A percentile compares a stretch with the other conserved stretches of the same genome.
phyloP scores from a whole-genome alignment of 306 rosid species.

The Rosa chinensis region DNA sequence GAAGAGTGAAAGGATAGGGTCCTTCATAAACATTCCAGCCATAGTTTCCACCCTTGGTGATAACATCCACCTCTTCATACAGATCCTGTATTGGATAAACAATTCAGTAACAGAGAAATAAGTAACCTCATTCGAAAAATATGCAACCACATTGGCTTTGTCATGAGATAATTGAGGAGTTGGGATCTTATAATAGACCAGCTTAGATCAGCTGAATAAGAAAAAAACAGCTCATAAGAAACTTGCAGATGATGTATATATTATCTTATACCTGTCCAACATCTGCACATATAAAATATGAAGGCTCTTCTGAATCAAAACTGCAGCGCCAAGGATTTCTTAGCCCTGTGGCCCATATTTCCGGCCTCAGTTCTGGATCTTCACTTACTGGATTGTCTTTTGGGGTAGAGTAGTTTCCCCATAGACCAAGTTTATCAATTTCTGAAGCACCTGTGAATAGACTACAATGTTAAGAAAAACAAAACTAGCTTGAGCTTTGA shows the following conservation, averaged over 20 bases:
- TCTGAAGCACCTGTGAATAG: conserved; percentile 60
- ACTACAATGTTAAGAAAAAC: not conserved
- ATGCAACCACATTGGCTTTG: not conserved
- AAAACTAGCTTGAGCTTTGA: conserved; percentile 10
- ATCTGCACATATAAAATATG: conserved; percentile 90
- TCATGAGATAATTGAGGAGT: not conserved
- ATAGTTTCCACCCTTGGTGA: conserved; percentile 93
- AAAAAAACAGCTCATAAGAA: not conserved
- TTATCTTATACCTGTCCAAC: conserved; percentile 70
- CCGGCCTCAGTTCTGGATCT: conserved; percentile 63
- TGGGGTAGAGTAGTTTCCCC: conserved; percentile 96
- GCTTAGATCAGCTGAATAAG: not conserved
- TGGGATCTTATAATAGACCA: not conserved
- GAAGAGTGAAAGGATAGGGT: conserved; percentile 40
- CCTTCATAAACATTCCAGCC: conserved; percentile 95
- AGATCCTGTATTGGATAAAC: conserved; percentile 50
- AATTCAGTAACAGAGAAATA: conserved; percentile 8
- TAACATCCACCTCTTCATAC: conserved; percentile 88
- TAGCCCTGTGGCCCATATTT: conserved; percentile 87
- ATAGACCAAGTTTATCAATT: conserved; percentile 55
- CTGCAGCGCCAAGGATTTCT: conserved; percentile 99
- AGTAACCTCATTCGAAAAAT: not conserved
- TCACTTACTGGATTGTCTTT: conserved; percentile 75
- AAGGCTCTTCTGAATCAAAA: conserved; percentile 79
- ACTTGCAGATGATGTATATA: conserved; percentile 1